A percentile compares a stretch with the other conserved stretches of the same genome.
Evolutionary conservation across 2,329 filamentous ascomycete species (phyloP).

Genomic region (Penicillium paneum): DNA sequence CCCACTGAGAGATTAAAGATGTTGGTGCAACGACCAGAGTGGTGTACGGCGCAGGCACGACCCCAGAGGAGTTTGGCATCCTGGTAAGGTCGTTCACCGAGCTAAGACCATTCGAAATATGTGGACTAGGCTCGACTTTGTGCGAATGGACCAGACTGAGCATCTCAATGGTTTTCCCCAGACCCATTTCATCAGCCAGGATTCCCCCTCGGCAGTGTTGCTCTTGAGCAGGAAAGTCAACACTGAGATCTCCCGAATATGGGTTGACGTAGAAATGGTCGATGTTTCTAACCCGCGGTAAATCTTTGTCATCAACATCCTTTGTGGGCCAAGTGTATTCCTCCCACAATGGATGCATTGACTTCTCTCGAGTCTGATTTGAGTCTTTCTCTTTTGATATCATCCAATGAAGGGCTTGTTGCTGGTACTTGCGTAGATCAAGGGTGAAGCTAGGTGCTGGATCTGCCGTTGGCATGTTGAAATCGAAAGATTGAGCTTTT

Average conservation of each 20-base stretch:
- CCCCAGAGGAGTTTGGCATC: slow-evolving; percentile 55
- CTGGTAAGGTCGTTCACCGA: slow-evolving; percentile 62
- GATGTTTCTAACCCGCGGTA: slow-evolving; percentile 64
- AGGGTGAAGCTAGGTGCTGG: slow-evolving; percentile 79
- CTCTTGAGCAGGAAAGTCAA: slow-evolving; percentile 89
- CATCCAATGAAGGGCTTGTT: slow-evolving; percentile 96
- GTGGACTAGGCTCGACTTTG: slow-evolving; percentile 52
- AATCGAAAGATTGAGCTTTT: slow-evolving; percentile 96
- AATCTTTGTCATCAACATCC: slow-evolving; percentile 76
- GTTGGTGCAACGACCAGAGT: slow-evolving; percentile 96
- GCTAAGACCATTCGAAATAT: slow-evolving; percentile 27
- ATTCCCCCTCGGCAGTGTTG: slow-evolving; percentile 93
- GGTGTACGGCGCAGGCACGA: slow-evolving; percentile 75
- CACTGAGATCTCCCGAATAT: slow-evolving; percentile 88
- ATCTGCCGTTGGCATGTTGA: slow-evolving; percentile 81
- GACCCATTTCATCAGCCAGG: slow-evolving; percentile 91
- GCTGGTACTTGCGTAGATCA: slow-evolving; percentile 86
- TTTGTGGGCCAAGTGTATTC: slow-evolving; percentile 86
- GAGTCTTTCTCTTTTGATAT: slow-evolving; percentile 84
- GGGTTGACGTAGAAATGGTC: slow-evolving; percentile 90
- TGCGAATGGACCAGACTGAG: slow-evolving; percentile 87
- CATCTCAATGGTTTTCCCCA: slow-evolving; percentile 99
- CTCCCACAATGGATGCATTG: slow-evolving; percentile 97
- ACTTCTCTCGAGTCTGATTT: slow-evolving; percentile 66
- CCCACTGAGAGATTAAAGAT: slow-evolving; percentile 95